Percentiles rank a stretch among this genome's conserved stretches.
Evolutionary conservation across 2,329 filamentous ascomycete species (phyloP).

Genomic region (Ascosphaera pollenicola): DNA sequence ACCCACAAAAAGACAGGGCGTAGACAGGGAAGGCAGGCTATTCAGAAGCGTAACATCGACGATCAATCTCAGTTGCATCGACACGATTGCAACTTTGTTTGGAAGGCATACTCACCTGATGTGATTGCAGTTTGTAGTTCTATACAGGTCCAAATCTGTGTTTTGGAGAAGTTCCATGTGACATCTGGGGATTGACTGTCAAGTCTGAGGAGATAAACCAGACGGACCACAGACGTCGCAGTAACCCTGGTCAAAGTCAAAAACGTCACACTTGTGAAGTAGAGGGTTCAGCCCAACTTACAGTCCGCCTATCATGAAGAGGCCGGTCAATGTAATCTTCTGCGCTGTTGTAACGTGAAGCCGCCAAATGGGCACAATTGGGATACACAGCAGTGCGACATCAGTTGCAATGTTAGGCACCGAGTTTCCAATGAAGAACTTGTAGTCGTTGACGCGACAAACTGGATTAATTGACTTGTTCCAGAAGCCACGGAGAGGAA

Average conservation of each 20-base stretch:
- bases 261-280: not conserved
- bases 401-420: slow-evolving; percentile 15
- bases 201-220: not conserved
- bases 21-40: too few species aligned
- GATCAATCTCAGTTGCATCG: too few species aligned
- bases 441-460: slow-evolving; percentile 2
- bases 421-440: slow-evolving; percentile 26
- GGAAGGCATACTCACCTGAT: too few species aligned
- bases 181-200: not conserved
- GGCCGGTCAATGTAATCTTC: slow-evolving; percentile 5
- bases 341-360: slow-evolving; percentile 8
- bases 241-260: not conserved
- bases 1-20: too few species aligned
- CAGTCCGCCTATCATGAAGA: slow-evolving; percentile 7
- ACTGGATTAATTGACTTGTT: slow-evolving; percentile 1
- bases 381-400: slow-evolving; percentile 9
- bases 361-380: slow-evolving; percentile 9
- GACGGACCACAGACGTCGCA: not conserved
- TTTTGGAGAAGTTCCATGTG: not conserved
- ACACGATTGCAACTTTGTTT: too few species aligned
- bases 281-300: slow-evolving; percentile 9
- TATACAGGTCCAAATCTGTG: not conserved
- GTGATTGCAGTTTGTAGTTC: not conserved
- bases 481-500: slow-evolving; percentile 2
- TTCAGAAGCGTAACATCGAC: too few species aligned